These are phyloP conservation scores for Oxyria digyna DNA, from an alignment of 148 eudicot genomes.

Conservation along the genomic window DNA sequence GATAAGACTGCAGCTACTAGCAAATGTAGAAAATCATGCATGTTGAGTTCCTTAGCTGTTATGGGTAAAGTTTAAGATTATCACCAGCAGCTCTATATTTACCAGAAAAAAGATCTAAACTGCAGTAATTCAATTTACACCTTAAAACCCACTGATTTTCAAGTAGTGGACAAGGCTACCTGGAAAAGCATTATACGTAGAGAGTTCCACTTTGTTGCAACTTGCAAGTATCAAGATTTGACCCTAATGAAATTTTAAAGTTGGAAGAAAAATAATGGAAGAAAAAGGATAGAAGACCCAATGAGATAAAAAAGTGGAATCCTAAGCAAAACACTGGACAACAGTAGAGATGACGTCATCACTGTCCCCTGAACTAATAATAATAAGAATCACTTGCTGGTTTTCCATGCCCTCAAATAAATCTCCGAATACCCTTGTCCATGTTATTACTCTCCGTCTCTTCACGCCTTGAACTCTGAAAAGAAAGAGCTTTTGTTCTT, in stretches of 20 bases:
- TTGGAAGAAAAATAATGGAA: no score
- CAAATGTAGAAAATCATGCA: not conserved
- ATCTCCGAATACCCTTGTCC: slow-evolving; percentile 7
- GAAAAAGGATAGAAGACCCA: slow-evolving; percentile 6
- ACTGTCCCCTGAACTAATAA: slow-evolving; percentile 25
- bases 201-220: not conserved
- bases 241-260: slow-evolving; percentile 29
- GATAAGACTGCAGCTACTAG: not conserved
- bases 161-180: not conserved
- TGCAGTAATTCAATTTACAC: not conserved
- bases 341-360: slow-evolving; percentile 30
- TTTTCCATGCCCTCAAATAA: slow-evolving; percentile 19
- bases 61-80: not conserved
- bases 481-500: no score
- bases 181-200: not conserved
- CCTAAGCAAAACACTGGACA: slow-evolving; percentile 36
- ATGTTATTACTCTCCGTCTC: not conserved
- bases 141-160: not conserved
- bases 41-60: not conserved
- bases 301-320: slow-evolving; percentile 37
- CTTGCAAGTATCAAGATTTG: slow-evolving; percentile 19
- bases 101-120: not conserved
- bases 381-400: slow-evolving; percentile 29
- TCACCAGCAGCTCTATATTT: not conserved
- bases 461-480: not conserved